These are phyloP conservation scores for Euryodendron excelsum DNA, from an alignment of 148 eudicot species.

Conservation along the genomic window DNA sequence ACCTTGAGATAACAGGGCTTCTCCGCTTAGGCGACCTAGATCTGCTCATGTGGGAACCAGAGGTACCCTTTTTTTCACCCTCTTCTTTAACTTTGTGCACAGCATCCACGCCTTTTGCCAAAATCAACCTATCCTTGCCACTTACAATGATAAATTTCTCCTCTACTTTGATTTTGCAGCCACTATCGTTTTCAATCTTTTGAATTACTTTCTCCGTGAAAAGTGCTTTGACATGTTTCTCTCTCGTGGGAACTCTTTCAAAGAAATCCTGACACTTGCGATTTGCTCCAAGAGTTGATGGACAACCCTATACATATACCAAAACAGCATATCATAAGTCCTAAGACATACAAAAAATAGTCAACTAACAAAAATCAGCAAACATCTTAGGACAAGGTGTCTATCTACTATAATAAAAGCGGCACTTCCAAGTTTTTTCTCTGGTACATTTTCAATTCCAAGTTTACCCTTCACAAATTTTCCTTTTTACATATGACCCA, in stretches of 20 bases:
- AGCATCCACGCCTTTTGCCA: conserved; percentile 92
- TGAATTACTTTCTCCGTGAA: conserved; percentile 72
- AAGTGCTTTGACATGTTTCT: conserved; percentile 76
- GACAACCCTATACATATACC: conserved; percentile 75
- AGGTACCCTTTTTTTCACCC: conserved; percentile 53
- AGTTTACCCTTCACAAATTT: too few species aligned
- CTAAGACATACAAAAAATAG: conserved; percentile 1
- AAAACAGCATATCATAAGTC: conserved; percentile 8
- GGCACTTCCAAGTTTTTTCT: too few species aligned
- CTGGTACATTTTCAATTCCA: too few species aligned
- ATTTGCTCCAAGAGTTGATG: conserved; percentile 92
- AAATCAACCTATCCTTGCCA: conserved; percentile 86
- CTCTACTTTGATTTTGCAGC: conserved; percentile 90
- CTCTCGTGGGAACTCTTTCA: conserved; percentile 93
- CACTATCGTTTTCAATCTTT: conserved; percentile 78
- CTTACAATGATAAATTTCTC: conserved; percentile 95
- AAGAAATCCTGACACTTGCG: conserved; percentile 97
- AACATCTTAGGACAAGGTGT: neutral
- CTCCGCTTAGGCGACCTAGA: conserved; percentile 61
- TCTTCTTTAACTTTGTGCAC: conserved; percentile 85
- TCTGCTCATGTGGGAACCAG: conserved; percentile 45
- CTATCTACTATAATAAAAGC: too few species aligned
- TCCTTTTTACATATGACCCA: too few species aligned
- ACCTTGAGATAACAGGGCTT: conserved; percentile 56
- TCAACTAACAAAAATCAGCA: neutral